Evolutionary conservation across 305 asterid species (phyloP).

Genomic region (Rubia tinctorum): DNA sequence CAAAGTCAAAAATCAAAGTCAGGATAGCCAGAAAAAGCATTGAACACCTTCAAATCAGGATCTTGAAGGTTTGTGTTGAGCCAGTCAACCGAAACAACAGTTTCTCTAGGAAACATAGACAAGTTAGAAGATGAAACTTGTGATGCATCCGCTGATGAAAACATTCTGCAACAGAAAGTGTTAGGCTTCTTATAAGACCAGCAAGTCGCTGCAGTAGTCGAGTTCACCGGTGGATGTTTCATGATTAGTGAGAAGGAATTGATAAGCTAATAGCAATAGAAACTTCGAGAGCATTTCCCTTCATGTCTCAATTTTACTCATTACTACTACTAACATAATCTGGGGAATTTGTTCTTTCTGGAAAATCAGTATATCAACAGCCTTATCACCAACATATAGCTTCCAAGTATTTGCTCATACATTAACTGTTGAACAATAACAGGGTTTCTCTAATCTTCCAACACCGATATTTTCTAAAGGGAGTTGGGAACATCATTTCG

Average conservation of each 20-base stretch:
- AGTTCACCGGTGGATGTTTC: slow-evolving; percentile 31
- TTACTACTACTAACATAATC: background rate
- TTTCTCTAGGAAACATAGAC: slow-evolving; percentile 47
- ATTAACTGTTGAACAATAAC: background rate
- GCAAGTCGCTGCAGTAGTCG: slow-evolving; percentile 33
- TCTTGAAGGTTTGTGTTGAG: slow-evolving; percentile 75
- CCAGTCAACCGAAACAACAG: slow-evolving; percentile 96
- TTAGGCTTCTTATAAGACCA: slow-evolving; percentile 31
- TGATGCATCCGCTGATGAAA: slow-evolving; percentile 55
- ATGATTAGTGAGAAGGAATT: too few relatives aligned
- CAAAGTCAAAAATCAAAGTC: background rate
- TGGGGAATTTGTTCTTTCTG: background rate
- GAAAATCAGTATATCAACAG: background rate
- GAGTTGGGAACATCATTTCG: too few relatives aligned
- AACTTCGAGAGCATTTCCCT: background rate
- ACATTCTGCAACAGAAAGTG: slow-evolving; percentile 37
- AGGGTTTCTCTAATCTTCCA: too few relatives aligned
- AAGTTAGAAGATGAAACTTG: slow-evolving; percentile 52
- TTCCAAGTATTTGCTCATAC: background rate
- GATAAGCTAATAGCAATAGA: background rate
- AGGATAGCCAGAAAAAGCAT: slow-evolving; percentile 4
- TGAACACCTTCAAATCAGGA: slow-evolving; percentile 72
- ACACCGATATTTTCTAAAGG: too few relatives aligned
- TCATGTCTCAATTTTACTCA: background rate
- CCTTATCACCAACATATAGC: background rate